phyloP scores from a whole-genome alignment of 2,329 filamentous ascomycete genomes.

The Penicillium sp. region DNA sequence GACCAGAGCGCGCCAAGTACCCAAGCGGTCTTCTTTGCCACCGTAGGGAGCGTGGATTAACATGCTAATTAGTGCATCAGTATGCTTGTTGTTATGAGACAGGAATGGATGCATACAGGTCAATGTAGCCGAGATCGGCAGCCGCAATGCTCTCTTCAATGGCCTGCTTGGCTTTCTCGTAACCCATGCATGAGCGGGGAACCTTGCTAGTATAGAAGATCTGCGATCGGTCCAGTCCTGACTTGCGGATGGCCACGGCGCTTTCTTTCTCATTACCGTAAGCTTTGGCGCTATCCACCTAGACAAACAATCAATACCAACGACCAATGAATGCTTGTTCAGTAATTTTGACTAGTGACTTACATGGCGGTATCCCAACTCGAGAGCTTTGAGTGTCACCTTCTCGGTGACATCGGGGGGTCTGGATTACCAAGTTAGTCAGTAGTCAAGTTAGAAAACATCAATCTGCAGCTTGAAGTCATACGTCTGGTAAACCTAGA shows the following conservation, averaged over 20 bases:
- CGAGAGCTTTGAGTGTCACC: constrained; percentile 58
- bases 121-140: constrained; percentile 66
- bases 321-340: too few relatives aligned
- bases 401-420: constrained; percentile 59
- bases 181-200: constrained; percentile 55
- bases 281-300: constrained; percentile 59
- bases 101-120: constrained; percentile 51
- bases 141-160: constrained; percentile 64
- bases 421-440: constrained; percentile 31
- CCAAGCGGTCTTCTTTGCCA: constrained; percentile 38
- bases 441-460: not conserved
- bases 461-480: not conserved
- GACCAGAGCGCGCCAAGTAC: constrained; percentile 43
- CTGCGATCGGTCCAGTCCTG: constrained; percentile 54
- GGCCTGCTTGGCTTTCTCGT: constrained; percentile 64
- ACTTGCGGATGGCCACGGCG: constrained; percentile 53
- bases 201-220: constrained; percentile 67
- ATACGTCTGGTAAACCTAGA: constrained; percentile 44
- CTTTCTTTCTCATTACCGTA: constrained; percentile 62
- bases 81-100: not conserved
- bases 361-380: constrained; percentile 60
- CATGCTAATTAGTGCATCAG: constrained; percentile 27
- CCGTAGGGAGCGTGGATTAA: constrained; percentile 43
- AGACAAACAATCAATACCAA: not conserved
- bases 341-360: constrained; percentile 6